Conservation (phyloP, 1,139 yeast genomes). For the Trichomonascaceae sp. region DNA sequence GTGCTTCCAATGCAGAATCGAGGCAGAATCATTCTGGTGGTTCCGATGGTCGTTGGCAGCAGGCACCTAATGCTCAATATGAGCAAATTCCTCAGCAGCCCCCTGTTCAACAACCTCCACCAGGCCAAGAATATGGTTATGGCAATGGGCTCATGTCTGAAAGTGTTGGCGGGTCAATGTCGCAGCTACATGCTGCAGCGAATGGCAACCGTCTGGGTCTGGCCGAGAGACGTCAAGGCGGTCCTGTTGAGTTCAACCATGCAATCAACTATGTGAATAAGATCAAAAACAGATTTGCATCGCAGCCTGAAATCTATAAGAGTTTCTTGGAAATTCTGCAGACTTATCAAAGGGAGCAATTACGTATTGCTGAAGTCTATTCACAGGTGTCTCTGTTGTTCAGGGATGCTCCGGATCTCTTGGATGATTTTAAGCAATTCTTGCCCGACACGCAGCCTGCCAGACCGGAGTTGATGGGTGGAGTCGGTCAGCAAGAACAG, state of each 20-base stretch:
- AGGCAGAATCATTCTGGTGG: conserved; percentile 7
- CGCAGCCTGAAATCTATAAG: conserved; percentile 93
- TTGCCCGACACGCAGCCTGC: conserved; percentile 64
- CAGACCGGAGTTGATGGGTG: conserved; percentile 13
- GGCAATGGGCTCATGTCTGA: background rate
- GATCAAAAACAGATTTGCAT: conserved; percentile 87
- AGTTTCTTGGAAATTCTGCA: conserved; percentile 90
- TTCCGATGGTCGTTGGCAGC: conserved; percentile 13
- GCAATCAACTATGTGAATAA: conserved; percentile 95
- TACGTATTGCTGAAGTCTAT: conserved; percentile 91
- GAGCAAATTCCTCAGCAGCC: conserved; percentile 13
- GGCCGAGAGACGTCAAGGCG: conserved; percentile 39
- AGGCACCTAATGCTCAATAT: conserved; percentile 7
- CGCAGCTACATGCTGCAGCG: conserved; percentile 39
- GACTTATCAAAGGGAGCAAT: conserved; percentile 92
- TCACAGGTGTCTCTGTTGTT: conserved; percentile 85
- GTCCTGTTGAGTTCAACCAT: conserved; percentile 94
- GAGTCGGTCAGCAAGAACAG: conserved; percentile 16
- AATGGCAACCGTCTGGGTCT: conserved; percentile 25
- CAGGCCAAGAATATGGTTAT: conserved; percentile 9
- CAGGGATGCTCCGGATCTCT: conserved; percentile 87
- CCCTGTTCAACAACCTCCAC: conserved; percentile 8
- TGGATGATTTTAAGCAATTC: conserved; percentile 92
- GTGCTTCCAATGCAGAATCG: conserved; percentile 11
- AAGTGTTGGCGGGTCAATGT: conserved; percentile 24